phyloP scores from a whole-genome alignment of 73 alveolate species.

The Tetrahymena malaccensis region DNA sequence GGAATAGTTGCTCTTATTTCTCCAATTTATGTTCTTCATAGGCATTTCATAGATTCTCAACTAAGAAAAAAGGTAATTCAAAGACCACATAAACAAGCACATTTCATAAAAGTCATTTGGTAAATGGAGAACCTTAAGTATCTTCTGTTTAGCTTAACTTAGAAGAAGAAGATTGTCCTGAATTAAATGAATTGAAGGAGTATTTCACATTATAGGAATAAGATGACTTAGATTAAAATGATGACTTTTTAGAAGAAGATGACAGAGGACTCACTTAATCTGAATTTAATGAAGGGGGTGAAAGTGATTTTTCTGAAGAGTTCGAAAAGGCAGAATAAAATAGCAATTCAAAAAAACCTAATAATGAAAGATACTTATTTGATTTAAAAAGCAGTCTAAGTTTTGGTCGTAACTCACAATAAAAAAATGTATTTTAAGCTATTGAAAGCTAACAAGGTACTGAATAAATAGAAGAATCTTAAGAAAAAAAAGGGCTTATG shows the following conservation, averaged over 20 bases:
- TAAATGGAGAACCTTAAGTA: not conserved
- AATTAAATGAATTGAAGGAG: not conserved
- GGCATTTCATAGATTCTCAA: not conserved
- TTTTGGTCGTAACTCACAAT: not conserved
- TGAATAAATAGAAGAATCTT: not conserved
- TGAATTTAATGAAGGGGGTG: not conserved
- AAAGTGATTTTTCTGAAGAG: not conserved
- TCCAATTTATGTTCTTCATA: not conserved
- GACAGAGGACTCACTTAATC: not conserved
- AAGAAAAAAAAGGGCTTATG: not conserved
- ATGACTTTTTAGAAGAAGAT: not conserved
- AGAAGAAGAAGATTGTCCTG: not conserved
- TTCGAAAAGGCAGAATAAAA: not conserved
- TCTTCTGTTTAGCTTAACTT: not conserved
- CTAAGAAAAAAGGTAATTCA: not conserved
- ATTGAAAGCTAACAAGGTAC: not conserved
- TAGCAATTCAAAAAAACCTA: not conserved
- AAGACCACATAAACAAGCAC: not conserved
- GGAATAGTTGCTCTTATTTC: not conserved
- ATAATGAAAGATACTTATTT: not conserved
- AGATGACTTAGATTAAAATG: not conserved
- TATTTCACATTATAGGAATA: not conserved
- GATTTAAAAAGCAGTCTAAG: not conserved
- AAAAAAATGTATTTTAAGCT: not conserved
- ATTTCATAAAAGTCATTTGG: not conserved